These are phyloP conservation scores for Oryza australiensis DNA, from an alignment of 176 grass and related monocot species.

Conservation along the genomic window DNA sequence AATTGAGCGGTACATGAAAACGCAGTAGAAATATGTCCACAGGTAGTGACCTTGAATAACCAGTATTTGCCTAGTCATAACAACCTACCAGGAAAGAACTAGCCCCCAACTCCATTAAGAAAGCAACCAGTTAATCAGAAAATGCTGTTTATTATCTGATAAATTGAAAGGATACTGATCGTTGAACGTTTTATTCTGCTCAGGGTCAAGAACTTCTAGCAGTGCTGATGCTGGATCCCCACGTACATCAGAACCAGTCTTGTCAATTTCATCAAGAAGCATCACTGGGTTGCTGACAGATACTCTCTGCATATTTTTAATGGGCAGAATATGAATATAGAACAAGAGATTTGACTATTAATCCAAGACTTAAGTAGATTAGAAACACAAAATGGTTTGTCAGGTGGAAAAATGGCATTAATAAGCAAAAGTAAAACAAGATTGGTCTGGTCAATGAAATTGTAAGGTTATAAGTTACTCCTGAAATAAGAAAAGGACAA, in stretches of 20 bases:
- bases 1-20: not conserved
- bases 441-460: not conserved
- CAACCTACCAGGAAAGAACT: not conserved
- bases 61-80: not conserved
- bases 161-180: conserved; percentile 93
- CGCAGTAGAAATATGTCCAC: not conserved
- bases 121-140: conserved; percentile 24
- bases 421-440: not conserved
- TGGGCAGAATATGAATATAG: conserved; percentile 23
- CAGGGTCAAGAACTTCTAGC: conserved; percentile 98
- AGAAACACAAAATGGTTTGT: conserved; percentile 24
- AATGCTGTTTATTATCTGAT: not conserved
- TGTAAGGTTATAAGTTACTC: conserved; percentile 14
- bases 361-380: conserved; percentile 14
- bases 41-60: not conserved
- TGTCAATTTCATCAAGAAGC: conserved; percentile 99
- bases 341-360: not conserved
- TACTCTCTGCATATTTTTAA: conserved; percentile 69
- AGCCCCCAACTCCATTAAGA: not conserved
- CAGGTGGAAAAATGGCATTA: not conserved
- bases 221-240: conserved; percentile 97
- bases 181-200: conserved; percentile 93
- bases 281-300: conserved; percentile 95
- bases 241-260: conserved; percentile 97
- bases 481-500: conserved; percentile 25